Percentiles rank a stretch among this genome's conserved stretches.
Conservation (phyloP, 176 grass and related monocot genomes). For the Oryza australiensis region DNA sequence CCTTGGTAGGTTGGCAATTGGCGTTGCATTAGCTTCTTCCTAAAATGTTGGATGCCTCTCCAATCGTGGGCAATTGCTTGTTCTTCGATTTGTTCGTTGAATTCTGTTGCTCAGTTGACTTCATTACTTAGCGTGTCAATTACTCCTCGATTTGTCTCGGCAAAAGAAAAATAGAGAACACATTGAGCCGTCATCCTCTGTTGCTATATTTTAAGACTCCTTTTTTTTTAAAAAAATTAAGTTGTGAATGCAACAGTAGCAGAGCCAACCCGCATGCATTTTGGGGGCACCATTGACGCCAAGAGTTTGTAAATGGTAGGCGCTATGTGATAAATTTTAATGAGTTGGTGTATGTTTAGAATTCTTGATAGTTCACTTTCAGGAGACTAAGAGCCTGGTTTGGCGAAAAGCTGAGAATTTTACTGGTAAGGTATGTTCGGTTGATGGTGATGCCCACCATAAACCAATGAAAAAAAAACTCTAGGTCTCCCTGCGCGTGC, state of each 20-base stretch:
- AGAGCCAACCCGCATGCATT: neutral
- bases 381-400: neutral
- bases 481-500: neutral
- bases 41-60: neutral
- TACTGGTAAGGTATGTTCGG: neutral
- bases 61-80: neutral
- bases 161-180: neutral
- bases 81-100: neutral
- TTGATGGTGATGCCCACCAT: slow-evolving; percentile 16
- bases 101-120: neutral
- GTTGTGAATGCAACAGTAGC: neutral
- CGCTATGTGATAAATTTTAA: neutral
- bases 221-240: neutral
- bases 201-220: neutral
- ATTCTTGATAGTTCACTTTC: neutral
- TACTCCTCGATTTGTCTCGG: neutral
- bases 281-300: neutral
- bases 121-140: neutral
- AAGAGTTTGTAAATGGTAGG: neutral
- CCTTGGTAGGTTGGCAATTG: neutral
- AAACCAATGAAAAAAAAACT: slow-evolving; percentile 4
- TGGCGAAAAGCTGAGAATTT: neutral
- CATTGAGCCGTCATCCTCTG: neutral
- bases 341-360: slow-evolving; percentile 8
- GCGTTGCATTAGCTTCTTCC: slow-evolving; percentile 5